phyloP scores from a whole-genome alignment of 768 basidiomycete species.

The Omphalotus guepiniiformis region DNA sequence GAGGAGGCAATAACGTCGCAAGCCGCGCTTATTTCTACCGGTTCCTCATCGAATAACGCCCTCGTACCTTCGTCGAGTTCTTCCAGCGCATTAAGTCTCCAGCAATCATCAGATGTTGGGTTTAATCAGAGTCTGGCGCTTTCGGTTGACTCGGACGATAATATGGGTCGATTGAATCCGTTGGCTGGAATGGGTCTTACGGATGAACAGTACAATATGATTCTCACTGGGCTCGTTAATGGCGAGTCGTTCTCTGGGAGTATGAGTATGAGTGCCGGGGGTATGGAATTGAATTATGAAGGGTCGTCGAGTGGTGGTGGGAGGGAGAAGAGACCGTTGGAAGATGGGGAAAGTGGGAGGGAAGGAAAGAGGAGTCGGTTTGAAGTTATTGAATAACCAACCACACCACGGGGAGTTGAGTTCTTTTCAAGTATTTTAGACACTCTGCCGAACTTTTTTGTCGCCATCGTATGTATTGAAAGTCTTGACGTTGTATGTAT shows the following conservation, averaged over 20 bases:
- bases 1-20: slow-evolving; percentile 50
- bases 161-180: slow-evolving; percentile 69
- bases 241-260: slow-evolving; percentile 55
- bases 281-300: slow-evolving; percentile 10
- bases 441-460: too few species aligned
- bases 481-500: too few species aligned
- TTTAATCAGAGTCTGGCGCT: slow-evolving; percentile 9
- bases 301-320: slow-evolving; percentile 13
- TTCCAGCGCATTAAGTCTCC: not conserved
- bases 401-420: too few species aligned
- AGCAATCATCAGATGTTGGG: not conserved
- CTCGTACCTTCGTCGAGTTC: slow-evolving; percentile 4
- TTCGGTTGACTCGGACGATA: slow-evolving; percentile 31
- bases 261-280: slow-evolving; percentile 21
- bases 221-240: slow-evolving; percentile 69
- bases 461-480: too few species aligned
- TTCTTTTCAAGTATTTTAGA: too few species aligned
- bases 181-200: slow-evolving; percentile 84
- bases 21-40: slow-evolving; percentile 16
- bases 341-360: slow-evolving; percentile 37
- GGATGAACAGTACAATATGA: slow-evolving; percentile 82
- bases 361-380: slow-evolving; percentile 57
- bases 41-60: slow-evolving; percentile 11
- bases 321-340: slow-evolving; percentile 20
- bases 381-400: slow-evolving; percentile 57